Evolutionary conservation across 768 basidiomycete species (phyloP).

Genomic region (Boletus rubescentipes): DNA sequence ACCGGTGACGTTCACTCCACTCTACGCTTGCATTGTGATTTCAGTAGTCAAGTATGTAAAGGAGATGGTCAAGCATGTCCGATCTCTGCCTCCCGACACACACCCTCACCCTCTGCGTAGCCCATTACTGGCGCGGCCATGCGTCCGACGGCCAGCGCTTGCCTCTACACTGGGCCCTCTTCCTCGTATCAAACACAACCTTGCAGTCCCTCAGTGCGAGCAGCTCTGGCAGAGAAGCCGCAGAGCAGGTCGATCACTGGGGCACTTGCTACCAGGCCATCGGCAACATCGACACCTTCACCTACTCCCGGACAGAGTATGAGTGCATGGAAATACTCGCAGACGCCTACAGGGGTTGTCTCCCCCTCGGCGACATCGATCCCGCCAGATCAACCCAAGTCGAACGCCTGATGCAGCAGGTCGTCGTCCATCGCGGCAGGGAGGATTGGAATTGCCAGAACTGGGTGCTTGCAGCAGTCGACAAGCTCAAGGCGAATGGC

Average conservation of each 20-base stretch:
- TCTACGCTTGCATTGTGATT: slow-evolving; percentile 15
- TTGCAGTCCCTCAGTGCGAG: slow-evolving; percentile 18
- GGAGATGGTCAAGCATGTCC: too few relatives aligned
- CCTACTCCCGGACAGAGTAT: slow-evolving; percentile 25
- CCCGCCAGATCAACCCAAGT: slow-evolving; percentile 10
- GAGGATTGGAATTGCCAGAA: slow-evolving; percentile 35
- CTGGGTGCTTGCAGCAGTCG: slow-evolving; percentile 28
- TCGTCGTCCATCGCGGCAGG: slow-evolving; percentile 23
- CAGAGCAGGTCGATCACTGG: slow-evolving; percentile 30
- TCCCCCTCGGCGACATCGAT: slow-evolving; percentile 25
- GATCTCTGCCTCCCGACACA: slow-evolving; percentile 3
- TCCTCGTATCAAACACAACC: slow-evolving; percentile 27
- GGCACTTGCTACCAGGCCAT: slow-evolving; percentile 31
- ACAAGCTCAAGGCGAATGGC: slow-evolving; percentile 19
- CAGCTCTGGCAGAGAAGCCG: slow-evolving; percentile 21
- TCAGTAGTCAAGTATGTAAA: too few relatives aligned
- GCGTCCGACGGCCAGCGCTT: slow-evolving; percentile 19
- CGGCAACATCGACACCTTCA: slow-evolving; percentile 30
- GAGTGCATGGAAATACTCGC: slow-evolving; percentile 34
- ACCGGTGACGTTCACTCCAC: neutral
- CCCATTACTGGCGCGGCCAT: slow-evolving; percentile 31
- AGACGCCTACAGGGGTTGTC: slow-evolving; percentile 30
- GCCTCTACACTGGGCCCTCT: slow-evolving; percentile 33
- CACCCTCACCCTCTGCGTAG: slow-evolving; percentile 28
- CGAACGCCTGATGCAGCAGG: slow-evolving; percentile 23